Base-by-base conservation (phyloP, 202 grass and related monocot genomes). In the Eragrostis tef region DNA sequence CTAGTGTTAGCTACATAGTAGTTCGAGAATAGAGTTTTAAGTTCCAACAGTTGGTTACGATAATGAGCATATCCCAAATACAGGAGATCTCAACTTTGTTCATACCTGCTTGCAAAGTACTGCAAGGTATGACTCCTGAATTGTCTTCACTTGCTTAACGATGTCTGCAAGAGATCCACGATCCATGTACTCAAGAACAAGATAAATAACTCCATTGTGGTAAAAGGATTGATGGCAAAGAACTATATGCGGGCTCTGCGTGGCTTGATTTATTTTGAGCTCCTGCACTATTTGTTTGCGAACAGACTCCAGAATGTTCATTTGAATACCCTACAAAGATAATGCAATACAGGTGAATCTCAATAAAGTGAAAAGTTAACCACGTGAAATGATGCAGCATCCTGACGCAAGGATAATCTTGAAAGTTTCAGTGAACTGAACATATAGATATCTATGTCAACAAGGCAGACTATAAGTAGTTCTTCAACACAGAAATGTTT, bases 241-340 rank as follows among this genome's bases (percentile, higher is more conserved):
- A 72, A 98, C 96, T 27, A 98, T 81, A 79, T 93, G 81, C 2
- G 96, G 84, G 85, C 75, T 89, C 83, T 88, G 87, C 51, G 92
- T 86, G 77, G 90, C 96, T 82, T 93, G 90, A 81, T 98, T 98
- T 88, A 98, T 98, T 95, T 98, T 98, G 47, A 98, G 90, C 74
- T 98, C 96, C 79, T 98, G 96, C 16, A 98, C 96, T 87, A 98
- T 98, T 87, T 98, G 96, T 91, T 95, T 98, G 60, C 96, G 92
- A 76, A 98, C 79, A 63, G 96, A 81, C 87, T 98, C 92, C 60
- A 95, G 96, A 91, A 98, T 93, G 71, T 91, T 95, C 96, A 98
- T 98, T 86, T 98, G 96, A 88, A 98, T 98, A 62, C 92, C 92
- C 96, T 98, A 36, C 16, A 73, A 46, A 76, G 68, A 26, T 57